These are phyloP conservation scores for Coemansia sp. DNA, from an alignment of 192 early-diverging fungal genomes.

Conservation along the genomic window DNA sequence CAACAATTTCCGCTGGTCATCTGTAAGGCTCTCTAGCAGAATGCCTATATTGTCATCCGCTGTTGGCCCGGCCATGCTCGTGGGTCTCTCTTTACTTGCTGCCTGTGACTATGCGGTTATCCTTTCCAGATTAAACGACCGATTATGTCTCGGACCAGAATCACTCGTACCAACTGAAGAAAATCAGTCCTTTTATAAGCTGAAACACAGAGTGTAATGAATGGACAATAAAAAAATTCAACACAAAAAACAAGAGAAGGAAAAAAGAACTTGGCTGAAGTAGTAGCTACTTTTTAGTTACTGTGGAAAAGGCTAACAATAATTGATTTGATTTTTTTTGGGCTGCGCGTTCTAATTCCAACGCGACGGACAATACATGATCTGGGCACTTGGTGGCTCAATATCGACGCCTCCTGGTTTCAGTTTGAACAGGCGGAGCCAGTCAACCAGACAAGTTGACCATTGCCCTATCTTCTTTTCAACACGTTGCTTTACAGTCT, in stretches of 20 bases:
- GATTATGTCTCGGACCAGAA: background rate
- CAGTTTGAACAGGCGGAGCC: too few relatives aligned
- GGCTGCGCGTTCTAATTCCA: too few relatives aligned
- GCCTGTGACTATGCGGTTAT: background rate
- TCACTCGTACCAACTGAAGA: background rate
- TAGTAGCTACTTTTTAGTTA: too few relatives aligned
- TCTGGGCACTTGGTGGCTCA: too few relatives aligned
- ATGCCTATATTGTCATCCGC: background rate
- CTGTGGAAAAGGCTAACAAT: too few relatives aligned
- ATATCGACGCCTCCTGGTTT: too few relatives aligned
- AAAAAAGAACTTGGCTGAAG: background rate
- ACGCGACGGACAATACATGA: too few relatives aligned
- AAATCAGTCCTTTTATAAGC: too few relatives aligned
- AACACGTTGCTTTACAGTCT: too few relatives aligned
- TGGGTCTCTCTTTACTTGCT: background rate
- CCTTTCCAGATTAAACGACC: background rate
- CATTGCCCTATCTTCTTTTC: too few relatives aligned
- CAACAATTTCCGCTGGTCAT: constrained; percentile 24
- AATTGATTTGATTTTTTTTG: too few relatives aligned
- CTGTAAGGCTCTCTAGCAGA: constrained; percentile 26
- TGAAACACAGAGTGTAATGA: background rate
- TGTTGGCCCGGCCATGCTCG: background rate
- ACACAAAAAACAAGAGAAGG: background rate
- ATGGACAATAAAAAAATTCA: background rate
- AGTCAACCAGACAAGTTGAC: too few relatives aligned